Evolutionary conservation across 1,284 basidiomycete genomes (phyloP), one percentile per base, ranked within the genome.

Genomic region (Malassezia yamatoensis): DNA sequence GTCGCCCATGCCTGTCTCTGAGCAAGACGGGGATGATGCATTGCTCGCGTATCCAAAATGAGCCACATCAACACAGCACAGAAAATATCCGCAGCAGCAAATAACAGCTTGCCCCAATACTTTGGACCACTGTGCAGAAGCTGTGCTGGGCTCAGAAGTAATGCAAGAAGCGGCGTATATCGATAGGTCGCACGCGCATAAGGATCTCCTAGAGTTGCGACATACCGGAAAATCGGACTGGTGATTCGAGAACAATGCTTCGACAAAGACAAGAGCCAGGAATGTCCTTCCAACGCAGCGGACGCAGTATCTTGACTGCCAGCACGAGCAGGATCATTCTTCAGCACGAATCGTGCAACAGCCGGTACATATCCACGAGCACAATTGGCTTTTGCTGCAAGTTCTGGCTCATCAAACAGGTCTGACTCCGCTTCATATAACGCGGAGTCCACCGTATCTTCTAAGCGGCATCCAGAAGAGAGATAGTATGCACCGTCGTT

Each of bases 131-230:
- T 50, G 24, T 52, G 59, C n/a, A 65, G 43, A 3, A 84, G 80
- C 63, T 81, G 81, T 68, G 90, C 91, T 2, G 93, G 90, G 2
- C 83, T 78, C 24, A 96, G 78, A 9, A 93, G 72, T 1, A 90
- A 75, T 1, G 93, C 88, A 8, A 99, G 81, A 32, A 98, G 78
- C 3, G 93, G 93, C 1, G 93, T 98, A 75, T 99, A 99, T 5
- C 93, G 85, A 75, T 94, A 99, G 1, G 94, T 99, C 60, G 86
- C 83, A 45, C 93, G 81, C n/a, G 80, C 81, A 73, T 96, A 99
- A 3, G 94, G 94, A 67, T 90, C 91, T 58, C 67, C 72, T 7
- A 72, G 12, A 10, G 58, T 43, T 8, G 70, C 72, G 1, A 74
- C 51, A 2, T 61, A 36, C 10, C 60, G 49, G 34, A 74, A 69